Evolutionary conservation across 192 early-diverging fungal genomes (phyloP).

Genomic region (Chytriomyces sp.): DNA sequence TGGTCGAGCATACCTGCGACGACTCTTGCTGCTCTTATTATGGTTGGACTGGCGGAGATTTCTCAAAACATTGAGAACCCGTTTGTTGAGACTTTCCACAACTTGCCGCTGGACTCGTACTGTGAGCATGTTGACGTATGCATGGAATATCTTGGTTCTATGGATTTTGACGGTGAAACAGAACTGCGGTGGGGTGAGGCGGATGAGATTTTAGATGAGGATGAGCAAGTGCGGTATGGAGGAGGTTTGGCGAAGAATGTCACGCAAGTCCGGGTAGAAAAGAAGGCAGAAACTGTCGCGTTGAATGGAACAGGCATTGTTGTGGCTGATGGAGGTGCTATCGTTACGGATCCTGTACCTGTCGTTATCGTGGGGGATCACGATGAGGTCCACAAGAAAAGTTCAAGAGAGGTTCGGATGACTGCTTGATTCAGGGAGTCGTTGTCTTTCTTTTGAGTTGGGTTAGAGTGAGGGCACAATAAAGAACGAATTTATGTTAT

Average conservation of each 20-base stretch:
- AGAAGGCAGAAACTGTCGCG: no score
- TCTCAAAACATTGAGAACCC: slow-evolving; percentile 9
- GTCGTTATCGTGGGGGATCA: no score
- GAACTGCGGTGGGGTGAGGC: not conserved
- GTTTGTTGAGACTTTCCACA: slow-evolving; percentile 1
- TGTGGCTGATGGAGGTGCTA: no score
- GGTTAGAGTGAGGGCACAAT: no score
- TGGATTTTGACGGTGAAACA: not conserved
- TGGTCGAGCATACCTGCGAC: slow-evolving; percentile 1
- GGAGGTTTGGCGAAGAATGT: slow-evolving; percentile 9
- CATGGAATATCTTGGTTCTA: not conserved
- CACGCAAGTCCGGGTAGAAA: not conserved
- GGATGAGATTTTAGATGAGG: not conserved
- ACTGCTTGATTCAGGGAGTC: no score
- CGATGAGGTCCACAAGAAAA: no score
- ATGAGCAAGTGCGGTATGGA: not conserved
- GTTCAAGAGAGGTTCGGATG: no score
- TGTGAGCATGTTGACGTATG: not conserved
- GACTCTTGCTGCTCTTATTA: not conserved
- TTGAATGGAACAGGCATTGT: no score
- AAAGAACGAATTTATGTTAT: no score
- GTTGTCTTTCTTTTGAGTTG: no score
- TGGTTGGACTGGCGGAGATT: not conserved
- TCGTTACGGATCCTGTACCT: no score
- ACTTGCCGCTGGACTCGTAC: not conserved